Base-by-base conservation (phyloP, 768 basidiomycete genomes). In the Scleroderma citrinum region DNA sequence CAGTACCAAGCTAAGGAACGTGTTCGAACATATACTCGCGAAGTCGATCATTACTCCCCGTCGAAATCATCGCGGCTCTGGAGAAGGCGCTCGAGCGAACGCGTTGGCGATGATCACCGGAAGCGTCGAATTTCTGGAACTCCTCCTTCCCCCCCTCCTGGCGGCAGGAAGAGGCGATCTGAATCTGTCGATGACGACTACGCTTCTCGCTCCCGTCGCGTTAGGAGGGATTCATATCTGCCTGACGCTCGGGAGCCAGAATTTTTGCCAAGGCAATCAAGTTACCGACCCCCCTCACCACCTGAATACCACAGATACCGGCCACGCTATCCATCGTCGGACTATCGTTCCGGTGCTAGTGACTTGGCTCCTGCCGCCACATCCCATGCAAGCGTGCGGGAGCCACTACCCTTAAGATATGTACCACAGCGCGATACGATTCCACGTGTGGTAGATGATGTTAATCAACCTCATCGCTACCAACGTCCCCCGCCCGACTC, bases 141-240 rank as follows among this genome's bases (percentile, higher is more conserved):
- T 19, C 38, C 17, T 14, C 38, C 52, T 24, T 30, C 46, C 26
- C 53, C 59, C 2, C 59, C 61, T 3, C 46, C 20, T 10, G 20
- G 29, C 2, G 55, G 56, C 30, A 61, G 36, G 35, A 65, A 66
- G 40, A 54, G 65, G 32, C 47, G 56, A 29, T 40, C 32, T 5
- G 64, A 67, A 31, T 47, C 41, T 12, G 37, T 26, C 29, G 54
- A 65, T n/a, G 52, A 51, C 46, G 60, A 67, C 8, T 29, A 56
- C 26, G 40, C 36, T 35, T 54, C 44, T 37, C 54, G 61, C 46
- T 51, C 39, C 1, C 63, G 65, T 19, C 65, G 56, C 44, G 57
- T 48, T 13, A 61, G 66, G 31, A 50, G 23, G 26, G 54, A 63
- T 52, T 24, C 11, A 24, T 57, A 61, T 64, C 23, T 29, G 5